Base-by-base conservation (phyloP, 108 stramenopile species). In the Nitzschia putrida region DNA sequence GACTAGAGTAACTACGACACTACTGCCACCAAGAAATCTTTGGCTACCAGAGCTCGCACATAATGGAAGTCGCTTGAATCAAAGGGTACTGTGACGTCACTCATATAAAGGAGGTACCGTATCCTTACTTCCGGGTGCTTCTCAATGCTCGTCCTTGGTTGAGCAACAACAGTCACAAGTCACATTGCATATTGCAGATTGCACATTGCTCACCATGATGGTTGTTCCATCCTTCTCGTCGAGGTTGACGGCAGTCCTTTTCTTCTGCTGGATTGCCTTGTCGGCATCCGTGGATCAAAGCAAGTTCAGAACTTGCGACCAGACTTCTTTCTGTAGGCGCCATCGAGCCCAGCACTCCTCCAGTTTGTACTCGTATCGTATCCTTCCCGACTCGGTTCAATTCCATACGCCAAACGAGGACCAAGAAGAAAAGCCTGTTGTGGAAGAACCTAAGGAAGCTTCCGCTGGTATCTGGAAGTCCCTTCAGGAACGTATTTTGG, bases 301-400 rank as follows among this genome's bases (percentile, higher is more conserved):
- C 63, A 99, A 99, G 81, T 99, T 99, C 76, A 81, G 98, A 23
- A 99, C 95, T 16, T 99, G 99, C 69, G 60, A 82, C 13, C 92
- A 98, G 74, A 98, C 98, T 2, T 91, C 95, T 43, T 99, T 99
- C 81, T 99, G 99, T 68, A 88, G 94, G 51, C 86, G 96, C 29
- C 95, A 97, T 73, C 92, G 98, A 0, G 78, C 85, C 29, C 71
- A 81, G 18, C 76, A 83, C 50, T 78, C 83, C 26, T 55, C 60
- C 20, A 9, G 54, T 24, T 57, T 90, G 53, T 90, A 87, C 64
- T 72, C 85, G 11, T 92, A 91, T 65, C 69, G 72, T 41, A 39
- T 95, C 11, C 54, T 73, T 20, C 34, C 61, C 24, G 85, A 88
- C 24, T 86, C 80, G 40, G 80, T 94, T 54, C 64, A 74, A 14